Base-by-base conservation (phyloP, 306 rosid species). In the Vachellia pachyceras region DNA sequence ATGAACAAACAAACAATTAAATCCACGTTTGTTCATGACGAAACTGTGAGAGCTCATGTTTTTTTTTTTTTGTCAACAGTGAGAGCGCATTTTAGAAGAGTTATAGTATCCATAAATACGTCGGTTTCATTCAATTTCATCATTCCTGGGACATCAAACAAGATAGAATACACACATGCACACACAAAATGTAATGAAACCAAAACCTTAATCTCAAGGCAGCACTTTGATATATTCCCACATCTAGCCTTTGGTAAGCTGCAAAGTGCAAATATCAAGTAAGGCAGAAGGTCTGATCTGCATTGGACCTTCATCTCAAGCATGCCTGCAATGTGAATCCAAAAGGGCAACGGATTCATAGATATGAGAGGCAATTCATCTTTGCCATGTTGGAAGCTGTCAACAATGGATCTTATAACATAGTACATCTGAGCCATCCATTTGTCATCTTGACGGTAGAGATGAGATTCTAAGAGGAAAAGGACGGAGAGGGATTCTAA, bases 131-230 rank as follows among this genome's bases (percentile, higher is more conserved):
- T 67, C 39, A 74, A 68, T 46, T 45, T 14, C 49, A 65, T 79
- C 73, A 44, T 63, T 75, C 14, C 17, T 15, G 20, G 5, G 8
- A 49, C 20, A 14, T 47, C 15, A 5, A 49, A 49, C 33, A 49
- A 14, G 6, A 49, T 7, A 17, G 55, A 15, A 5, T 4, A 17
- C 17, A 15, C 55, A 44, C 45, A n/a, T n/a, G n/a, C n/a, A 17
- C 65, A 75, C 79, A 86, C 3, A 60, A 55, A 54, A 64, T 71
- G 36, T 68, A 63, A 75, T 45, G 64, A 79, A 79, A 79, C 61
- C 42, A 75, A 79, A 84, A 49, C 75, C 78, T 61, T 69, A 84
- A 75, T 60, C 78, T 69, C 64, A 25, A 54, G 49, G 73, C n/a
- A 63, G 39, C 69, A 55, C 29, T 74, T 54, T 79, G 57, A 67